These are phyloP conservation scores for Vitis cinerea DNA, from an alignment of 164 flowering plant genomes.

Conservation along the genomic window DNA sequence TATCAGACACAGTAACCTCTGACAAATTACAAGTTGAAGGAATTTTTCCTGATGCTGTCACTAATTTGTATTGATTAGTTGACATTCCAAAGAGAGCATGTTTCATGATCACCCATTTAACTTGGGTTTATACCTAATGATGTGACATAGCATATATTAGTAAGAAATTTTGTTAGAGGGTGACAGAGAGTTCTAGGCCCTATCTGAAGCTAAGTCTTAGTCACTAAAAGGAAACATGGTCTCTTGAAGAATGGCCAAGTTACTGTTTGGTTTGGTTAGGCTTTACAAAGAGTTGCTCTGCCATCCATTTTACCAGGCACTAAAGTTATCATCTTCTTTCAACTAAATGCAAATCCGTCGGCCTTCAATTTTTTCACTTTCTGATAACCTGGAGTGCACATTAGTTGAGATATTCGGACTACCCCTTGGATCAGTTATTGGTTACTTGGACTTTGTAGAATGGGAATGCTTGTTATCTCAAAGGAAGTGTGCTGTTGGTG, in stretches of 20 bases:
- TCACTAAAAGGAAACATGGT: background rate
- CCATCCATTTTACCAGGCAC: background rate
- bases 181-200: slow-evolving; percentile 4
- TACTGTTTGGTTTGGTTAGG: background rate
- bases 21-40: no score
- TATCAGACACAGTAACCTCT: slow-evolving; percentile 80
- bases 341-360: no score
- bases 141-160: slow-evolving; percentile 65
- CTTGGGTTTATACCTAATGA: slow-evolving; percentile 70
- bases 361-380: no score
- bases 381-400: no score
- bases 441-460: no score
- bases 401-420: no score
- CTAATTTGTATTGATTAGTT: slow-evolving; percentile 55
- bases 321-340: no score
- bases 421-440: no score
- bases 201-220: background rate
- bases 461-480: no score
- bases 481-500: no score
- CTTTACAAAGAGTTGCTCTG: background rate
- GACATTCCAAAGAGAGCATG: slow-evolving; percentile 66
- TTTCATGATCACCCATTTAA: slow-evolving; percentile 51
- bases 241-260: background rate
- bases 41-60: no score
- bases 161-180: slow-evolving; percentile 24